Evolutionary conservation across 345 rosid species (phyloP).

Genomic region (Syzygium aqueum): DNA sequence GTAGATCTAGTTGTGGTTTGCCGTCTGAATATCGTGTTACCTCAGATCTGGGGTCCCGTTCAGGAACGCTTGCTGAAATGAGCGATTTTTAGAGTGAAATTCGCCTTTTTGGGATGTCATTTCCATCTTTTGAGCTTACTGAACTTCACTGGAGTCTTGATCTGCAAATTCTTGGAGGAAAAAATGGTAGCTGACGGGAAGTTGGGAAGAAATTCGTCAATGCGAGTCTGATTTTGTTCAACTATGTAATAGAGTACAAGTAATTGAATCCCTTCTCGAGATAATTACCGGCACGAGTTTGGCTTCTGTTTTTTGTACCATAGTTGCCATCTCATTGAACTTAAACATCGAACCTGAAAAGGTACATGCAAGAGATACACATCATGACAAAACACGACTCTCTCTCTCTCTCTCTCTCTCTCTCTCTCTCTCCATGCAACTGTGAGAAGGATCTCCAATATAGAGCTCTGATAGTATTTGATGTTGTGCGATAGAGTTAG

Average conservation of each 20-base stretch:
- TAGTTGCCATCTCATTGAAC: not conserved
- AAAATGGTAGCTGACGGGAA: not conserved
- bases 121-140: not conserved
- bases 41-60: constrained; percentile 26
- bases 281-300: not conserved
- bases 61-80: not conserved
- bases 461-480: not conserved
- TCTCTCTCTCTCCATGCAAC: not conserved
- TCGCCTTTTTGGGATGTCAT: not conserved
- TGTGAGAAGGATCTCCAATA: not conserved
- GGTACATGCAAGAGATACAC: not conserved
- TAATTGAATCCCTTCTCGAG: not conserved
- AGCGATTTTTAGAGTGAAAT: not conserved
- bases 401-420: not conserved
- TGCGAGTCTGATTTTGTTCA: not conserved
- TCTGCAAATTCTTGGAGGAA: not conserved
- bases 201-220: not conserved
- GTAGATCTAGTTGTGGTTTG: not conserved
- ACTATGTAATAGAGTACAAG: not conserved
- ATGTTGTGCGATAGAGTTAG: not conserved
- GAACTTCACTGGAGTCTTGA: not conserved
- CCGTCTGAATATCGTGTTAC: not conserved
- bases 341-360: not conserved
- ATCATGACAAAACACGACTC: not conserved
- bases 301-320: not conserved